A percentile compares a stretch with the other conserved stretches of the same genome.
Evolutionary conservation across 208 protist species (phyloP).

Genomic region (Porcisia hertigi): DNA sequence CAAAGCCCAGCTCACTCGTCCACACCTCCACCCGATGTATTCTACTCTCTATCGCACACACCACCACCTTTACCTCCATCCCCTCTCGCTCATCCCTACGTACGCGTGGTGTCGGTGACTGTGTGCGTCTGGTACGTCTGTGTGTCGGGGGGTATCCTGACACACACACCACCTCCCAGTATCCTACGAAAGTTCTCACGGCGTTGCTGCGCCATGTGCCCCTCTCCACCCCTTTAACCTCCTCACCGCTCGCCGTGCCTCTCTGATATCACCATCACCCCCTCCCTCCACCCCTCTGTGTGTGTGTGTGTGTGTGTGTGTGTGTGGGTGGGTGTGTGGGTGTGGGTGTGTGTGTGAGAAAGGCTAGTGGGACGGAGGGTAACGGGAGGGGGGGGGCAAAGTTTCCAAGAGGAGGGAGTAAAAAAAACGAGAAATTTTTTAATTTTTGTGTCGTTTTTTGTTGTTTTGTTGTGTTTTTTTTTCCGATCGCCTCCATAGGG

Average conservation of each 20-base stretch:
- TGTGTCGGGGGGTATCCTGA: not conserved
- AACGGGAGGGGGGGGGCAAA: too few relatives aligned
- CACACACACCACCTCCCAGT: not conserved
- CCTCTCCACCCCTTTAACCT: too few relatives aligned
- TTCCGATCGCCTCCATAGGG: too few relatives aligned
- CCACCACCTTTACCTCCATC: not conserved
- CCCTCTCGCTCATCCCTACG: not conserved
- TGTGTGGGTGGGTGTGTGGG: not conserved
- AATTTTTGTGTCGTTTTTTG: too few relatives aligned
- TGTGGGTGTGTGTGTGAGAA: not conserved
- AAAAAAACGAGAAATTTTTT: too few relatives aligned
- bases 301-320: not conserved
- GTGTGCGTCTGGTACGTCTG: not conserved
- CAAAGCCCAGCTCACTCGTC: not conserved
- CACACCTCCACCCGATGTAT: not conserved
- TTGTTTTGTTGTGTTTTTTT: too few relatives aligned
- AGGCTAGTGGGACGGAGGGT: too few relatives aligned
- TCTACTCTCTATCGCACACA: not conserved
- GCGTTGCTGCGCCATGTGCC: not conserved
- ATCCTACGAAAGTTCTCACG: too few relatives aligned
- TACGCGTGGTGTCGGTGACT: not conserved
- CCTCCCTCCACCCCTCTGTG: not conserved
- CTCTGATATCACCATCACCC: not conserved
- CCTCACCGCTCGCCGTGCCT: not conserved
- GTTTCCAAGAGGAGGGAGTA: too few relatives aligned